Percentiles rank a stretch among this genome's conserved stretches.
Conservation (phyloP, 169 alveolate genomes). For the Eimeria falciformis region DNA sequence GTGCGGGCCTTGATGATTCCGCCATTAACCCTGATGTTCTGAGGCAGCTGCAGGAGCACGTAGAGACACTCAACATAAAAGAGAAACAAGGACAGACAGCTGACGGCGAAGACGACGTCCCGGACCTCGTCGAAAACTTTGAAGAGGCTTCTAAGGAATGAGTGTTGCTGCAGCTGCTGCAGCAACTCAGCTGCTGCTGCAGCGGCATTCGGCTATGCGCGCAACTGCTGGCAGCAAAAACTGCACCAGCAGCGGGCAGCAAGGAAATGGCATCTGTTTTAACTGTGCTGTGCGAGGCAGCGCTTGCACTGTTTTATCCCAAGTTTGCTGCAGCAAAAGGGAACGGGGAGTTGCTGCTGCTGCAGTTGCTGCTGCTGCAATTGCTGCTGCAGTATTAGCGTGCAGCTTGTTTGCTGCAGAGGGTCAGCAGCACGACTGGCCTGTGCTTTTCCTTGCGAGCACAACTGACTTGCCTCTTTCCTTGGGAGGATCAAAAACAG, state of each 20-base stretch:
- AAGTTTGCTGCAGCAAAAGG: not conserved
- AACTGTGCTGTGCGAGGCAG: not conserved
- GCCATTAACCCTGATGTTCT: conserved; percentile 53
- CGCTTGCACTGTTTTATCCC: not conserved
- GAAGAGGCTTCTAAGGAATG: conserved; percentile 61
- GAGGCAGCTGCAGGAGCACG: conserved; percentile 71
- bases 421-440: not conserved
- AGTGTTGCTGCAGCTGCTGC: not conserved
- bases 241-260: not conserved
- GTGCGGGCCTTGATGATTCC: conserved; percentile 43
- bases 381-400: not conserved
- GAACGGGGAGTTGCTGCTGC: not conserved
- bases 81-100: not conserved
- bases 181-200: not conserved
- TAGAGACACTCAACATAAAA: conserved; percentile 2
- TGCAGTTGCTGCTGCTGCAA: not conserved
- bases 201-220: not conserved
- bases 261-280: not conserved
- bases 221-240: not conserved
- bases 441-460: not conserved
- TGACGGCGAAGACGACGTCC: conserved; percentile 76
- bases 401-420: no score
- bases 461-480: not conserved
- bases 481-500: not conserved
- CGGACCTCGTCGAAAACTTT: conserved; percentile 76